Evolutionary conservation across 73 alveolate genomes (phyloP).

Genomic region (Blepharisma stoltei): DNA sequence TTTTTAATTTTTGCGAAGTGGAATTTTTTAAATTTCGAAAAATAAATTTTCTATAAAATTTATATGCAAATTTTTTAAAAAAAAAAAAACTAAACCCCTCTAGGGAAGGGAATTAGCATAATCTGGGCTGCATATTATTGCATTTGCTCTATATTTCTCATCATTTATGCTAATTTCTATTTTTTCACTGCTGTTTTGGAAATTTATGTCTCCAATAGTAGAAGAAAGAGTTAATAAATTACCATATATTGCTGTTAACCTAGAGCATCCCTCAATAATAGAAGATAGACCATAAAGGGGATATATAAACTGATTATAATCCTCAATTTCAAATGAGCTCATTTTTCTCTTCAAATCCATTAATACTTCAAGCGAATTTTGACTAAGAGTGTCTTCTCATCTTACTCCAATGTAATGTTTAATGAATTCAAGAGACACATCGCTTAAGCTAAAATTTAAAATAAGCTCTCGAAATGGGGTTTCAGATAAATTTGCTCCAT

Average conservation of each 20-base stretch:
- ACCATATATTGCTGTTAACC: conserved; percentile 74
- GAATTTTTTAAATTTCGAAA: too few relatives aligned
- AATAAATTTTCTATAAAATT: too few relatives aligned
- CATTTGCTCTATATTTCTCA: conserved; percentile 62
- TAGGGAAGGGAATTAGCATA: too few relatives aligned
- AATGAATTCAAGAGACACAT: conserved; percentile 70
- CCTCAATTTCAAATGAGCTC: conserved; percentile 65
- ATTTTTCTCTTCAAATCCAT: conserved; percentile 54
- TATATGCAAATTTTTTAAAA: too few relatives aligned
- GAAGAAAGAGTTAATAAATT: conserved; percentile 68
- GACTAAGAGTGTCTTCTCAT: conserved; percentile 53
- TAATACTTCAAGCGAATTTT: conserved; percentile 53
- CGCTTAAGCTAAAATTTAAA: conserved; percentile 53
- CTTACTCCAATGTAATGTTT: conserved; percentile 76
- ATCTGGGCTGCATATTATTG: conserved; percentile 73
- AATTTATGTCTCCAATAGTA: conserved; percentile 56
- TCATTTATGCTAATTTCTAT: conserved; percentile 63
- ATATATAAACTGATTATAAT: conserved; percentile 74
- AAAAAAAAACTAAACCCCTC: too few relatives aligned
- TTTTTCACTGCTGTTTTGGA: conserved; percentile 60
- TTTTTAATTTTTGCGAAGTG: too few relatives aligned
- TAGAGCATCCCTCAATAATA: conserved; percentile 74
- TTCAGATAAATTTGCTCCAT: not conserved
- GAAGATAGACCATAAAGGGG: conserved; percentile 84
- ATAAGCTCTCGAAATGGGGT: conserved; percentile 50